phyloP scores from a whole-genome alignment of 2,329 filamentous ascomycete species.

The Aspergillus pseudonomiae region DNA sequence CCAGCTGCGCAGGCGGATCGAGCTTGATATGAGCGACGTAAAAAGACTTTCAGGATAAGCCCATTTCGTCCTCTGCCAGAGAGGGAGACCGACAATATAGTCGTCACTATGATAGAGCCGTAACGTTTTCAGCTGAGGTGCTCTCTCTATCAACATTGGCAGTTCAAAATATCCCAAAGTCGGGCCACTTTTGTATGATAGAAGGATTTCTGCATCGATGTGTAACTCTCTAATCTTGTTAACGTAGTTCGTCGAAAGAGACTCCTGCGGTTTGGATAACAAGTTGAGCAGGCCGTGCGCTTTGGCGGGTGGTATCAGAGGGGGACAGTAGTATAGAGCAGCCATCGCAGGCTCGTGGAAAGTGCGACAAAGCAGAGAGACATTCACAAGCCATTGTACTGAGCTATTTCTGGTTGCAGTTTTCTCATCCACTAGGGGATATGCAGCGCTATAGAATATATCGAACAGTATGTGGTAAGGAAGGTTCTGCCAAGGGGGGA shows the following conservation, averaged over 20 bases:
- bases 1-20: conserved; percentile 53
- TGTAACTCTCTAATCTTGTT: conserved; percentile 71
- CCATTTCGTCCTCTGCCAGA: conserved; percentile 58
- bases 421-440: conserved; percentile 54
- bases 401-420: conserved; percentile 27
- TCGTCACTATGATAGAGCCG: conserved; percentile 74
- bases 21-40: conserved; percentile 58
- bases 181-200: conserved; percentile 57
- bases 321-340: conserved; percentile 71
- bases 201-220: conserved; percentile 65
- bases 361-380: conserved; percentile 63
- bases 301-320: conserved; percentile 58
- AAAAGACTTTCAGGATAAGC: conserved; percentile 70
- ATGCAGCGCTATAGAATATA: conserved; percentile 70
- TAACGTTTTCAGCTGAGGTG: conserved; percentile 69
- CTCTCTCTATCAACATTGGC: conserved; percentile 60
- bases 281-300: conserved; percentile 54
- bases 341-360: conserved; percentile 75
- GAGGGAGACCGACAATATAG: conserved; percentile 36
- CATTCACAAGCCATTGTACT: conserved; percentile 63
- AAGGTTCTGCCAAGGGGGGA: conserved; percentile 63
- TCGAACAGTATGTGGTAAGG: conserved; percentile 70
- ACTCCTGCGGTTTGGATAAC: conserved; percentile 57
- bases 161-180: conserved; percentile 60
- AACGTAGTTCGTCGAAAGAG: conserved; percentile 64